Conservation (phyloP, 805 yeast species). For the Yarrowia osloensis region DNA sequence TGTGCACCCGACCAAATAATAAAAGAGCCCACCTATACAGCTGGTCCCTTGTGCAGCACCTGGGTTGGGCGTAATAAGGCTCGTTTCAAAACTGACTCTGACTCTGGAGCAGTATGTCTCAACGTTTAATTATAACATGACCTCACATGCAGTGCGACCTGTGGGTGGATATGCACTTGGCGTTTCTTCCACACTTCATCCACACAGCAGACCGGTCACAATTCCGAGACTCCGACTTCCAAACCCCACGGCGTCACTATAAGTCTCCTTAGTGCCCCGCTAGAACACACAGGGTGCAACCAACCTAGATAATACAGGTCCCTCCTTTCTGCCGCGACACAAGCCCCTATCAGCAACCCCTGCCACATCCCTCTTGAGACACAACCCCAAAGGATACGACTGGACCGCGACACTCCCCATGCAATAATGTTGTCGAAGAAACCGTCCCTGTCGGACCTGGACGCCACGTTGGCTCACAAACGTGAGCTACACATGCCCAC, state of each 20-base stretch:
- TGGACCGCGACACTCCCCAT: background rate
- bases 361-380: background rate
- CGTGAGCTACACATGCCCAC: slow-evolving; percentile 13
- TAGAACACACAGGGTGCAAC: background rate
- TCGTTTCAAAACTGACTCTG: slow-evolving; percentile 5
- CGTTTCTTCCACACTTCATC: slow-evolving; percentile 20
- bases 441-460: slow-evolving; percentile 26
- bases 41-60: background rate
- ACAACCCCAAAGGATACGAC: background rate
- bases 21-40: background rate
- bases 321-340: background rate
- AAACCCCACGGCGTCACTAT: background rate
- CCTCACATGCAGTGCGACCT: background rate
- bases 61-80: background rate
- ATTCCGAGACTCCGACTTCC: background rate
- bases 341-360: slow-evolving; percentile 7
- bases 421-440: slow-evolving; percentile 23
- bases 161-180: slow-evolving; percentile 1
- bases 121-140: slow-evolving; percentile 24
- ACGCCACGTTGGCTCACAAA: slow-evolving; percentile 21
- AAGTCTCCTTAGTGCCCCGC: background rate
- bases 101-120: background rate
- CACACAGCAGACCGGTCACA: background rate
- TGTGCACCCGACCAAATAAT: background rate
- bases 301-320: background rate